Conservation (phyloP, 768 basidiomycete genomes). For the Gautieria morchelliformis region DNA sequence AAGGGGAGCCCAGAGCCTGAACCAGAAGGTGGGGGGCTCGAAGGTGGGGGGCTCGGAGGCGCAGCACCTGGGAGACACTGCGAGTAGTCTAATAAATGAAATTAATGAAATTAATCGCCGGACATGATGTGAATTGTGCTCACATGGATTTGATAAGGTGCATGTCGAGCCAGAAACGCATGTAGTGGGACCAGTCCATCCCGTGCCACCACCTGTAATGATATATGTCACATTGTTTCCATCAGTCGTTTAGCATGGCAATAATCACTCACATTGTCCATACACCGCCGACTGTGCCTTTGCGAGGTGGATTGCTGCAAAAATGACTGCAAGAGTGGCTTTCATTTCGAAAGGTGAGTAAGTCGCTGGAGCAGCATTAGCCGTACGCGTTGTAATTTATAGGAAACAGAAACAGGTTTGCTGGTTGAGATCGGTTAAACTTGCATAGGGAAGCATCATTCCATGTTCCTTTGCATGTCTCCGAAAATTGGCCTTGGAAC, state of each 20-base stretch:
- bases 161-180: constrained; percentile 22
- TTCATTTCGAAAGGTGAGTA: not conserved
- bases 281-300: constrained; percentile 1
- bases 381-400: not conserved
- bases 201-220: not conserved
- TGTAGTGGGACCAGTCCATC: constrained; percentile 16
- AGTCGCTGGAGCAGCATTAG: not conserved
- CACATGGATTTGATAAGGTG: constrained; percentile 19
- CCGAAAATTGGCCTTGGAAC: not conserved
- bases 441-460: not conserved
- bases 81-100: constrained; percentile 18
- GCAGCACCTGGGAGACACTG: constrained; percentile 22
- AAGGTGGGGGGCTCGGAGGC: not conserved
- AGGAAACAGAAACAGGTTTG: not conserved
- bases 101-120: not conserved
- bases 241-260: not conserved
- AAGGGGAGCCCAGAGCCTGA: constrained; percentile 20
- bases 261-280: not conserved
- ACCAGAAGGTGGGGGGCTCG: not conserved
- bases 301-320: not conserved
- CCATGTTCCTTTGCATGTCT: not conserved
- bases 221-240: not conserved
- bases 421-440: not conserved
- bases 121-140: not conserved
- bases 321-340: not conserved